phyloP scores from a whole-genome alignment of 148 eudicot species.

The Polygonum maritimum region DNA sequence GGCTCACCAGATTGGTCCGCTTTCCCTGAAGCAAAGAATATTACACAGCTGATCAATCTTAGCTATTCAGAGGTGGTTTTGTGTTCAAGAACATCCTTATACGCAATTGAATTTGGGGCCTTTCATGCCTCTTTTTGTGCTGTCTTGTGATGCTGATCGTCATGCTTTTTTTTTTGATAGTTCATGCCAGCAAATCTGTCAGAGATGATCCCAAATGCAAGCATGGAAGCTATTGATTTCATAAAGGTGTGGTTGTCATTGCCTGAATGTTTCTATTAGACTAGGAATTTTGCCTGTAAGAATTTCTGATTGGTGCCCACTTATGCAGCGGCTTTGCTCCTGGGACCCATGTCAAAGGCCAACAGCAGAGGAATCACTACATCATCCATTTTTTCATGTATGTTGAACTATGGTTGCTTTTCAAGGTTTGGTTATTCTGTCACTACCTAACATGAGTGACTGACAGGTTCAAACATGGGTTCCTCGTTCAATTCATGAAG shows the following conservation, averaged over 20 bases:
- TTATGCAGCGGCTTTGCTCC: slow-evolving; percentile 59
- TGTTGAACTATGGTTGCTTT: slow-evolving; percentile 11
- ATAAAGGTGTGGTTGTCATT: slow-evolving; percentile 47
- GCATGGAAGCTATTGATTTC: slow-evolving; percentile 81
- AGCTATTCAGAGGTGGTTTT: slow-evolving; percentile 52
- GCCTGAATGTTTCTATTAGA: slow-evolving; percentile 2
- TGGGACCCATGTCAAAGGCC: slow-evolving; percentile 92
- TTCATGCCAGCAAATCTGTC: slow-evolving; percentile 57
- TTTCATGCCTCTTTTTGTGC: background rate
- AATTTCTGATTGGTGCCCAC: background rate
- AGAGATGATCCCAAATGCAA: slow-evolving; percentile 68
- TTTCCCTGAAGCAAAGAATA: slow-evolving; percentile 60
- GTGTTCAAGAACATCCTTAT: background rate
- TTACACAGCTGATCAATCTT: slow-evolving; percentile 45
- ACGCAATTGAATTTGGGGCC: background rate
- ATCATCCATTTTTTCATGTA: slow-evolving; percentile 89
- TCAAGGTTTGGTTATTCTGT: background rate
- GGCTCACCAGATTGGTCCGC: slow-evolving; percentile 65
- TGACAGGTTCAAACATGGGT: slow-evolving; percentile 44
- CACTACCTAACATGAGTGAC: slow-evolving; percentile 19
- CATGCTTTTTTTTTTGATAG: slow-evolving; percentile 23
- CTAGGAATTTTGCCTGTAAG: background rate
- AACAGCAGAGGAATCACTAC: slow-evolving; percentile 75
- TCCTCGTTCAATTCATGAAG: slow-evolving; percentile 52
- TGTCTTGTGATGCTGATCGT: background rate